Base-by-base conservation (phyloP, 2,329 filamentous ascomycete species). In the Colletotrichum cordylinicola region DNA sequence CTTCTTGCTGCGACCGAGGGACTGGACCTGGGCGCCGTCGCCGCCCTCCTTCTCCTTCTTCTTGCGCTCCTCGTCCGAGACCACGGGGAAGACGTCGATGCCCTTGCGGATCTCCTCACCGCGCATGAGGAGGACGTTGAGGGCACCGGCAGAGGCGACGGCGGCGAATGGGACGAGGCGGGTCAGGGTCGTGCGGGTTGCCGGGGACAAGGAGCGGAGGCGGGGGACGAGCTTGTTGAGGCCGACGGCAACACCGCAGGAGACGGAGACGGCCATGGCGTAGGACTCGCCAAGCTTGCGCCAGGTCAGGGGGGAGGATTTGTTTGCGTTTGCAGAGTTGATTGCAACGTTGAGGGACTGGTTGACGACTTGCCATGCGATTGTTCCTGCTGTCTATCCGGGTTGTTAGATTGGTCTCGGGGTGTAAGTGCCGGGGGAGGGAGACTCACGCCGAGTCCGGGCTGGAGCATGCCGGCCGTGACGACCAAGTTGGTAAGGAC, bases 91-190 rank as follows among this genome's bases (percentile, higher is more conserved):
- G 48, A 99, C 92, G 84, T 98, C 95, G 82, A 99, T 99, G 68
- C 97, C 97, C 77, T 91, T 92, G 81, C 94, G 91, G 80, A 99
- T 98, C 87, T 99, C 97, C 85, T 98, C 96, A 78, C 95, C 94
- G 75, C 97, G 95, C 97, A 99, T 99, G 71, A 99, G 91, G 86
- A 98, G 98, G 31, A 98, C 97, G 85, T 99, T 99, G 77, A 99
- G 90, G 2, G 93, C 95, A 81, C 96, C 96, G 6, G 97, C 97
- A 75, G 93, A 94, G 35, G 96, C 96, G 13, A 99, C 97, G 15
- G 97, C 97, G 1, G 96, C 97, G 82, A 99, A 99, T 31, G 97
- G 97, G 8, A 98, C 96, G 10, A 99, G 91, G n/a, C 97, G 93
- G 70, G 92, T 90, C 4, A 98, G 92, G 24, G 98, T 92, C 52